phyloP scores from a whole-genome alignment of 2,329 filamentous ascomycete species.

The Akanthomyces lecanii region DNA sequence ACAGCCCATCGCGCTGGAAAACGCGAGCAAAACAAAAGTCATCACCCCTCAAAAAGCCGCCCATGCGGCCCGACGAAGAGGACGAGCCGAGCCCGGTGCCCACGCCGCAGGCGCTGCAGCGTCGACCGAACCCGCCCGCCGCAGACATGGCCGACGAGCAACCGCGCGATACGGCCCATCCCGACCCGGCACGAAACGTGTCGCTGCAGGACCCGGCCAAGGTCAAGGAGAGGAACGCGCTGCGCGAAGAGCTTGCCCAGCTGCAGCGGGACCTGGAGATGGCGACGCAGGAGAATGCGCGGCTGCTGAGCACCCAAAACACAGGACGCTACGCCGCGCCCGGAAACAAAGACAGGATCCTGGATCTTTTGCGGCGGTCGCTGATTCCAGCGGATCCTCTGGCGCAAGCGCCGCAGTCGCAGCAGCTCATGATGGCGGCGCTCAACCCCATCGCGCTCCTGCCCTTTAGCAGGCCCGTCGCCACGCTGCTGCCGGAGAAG shows the following conservation, averaged over 20 bases:
- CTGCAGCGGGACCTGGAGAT: conserved; percentile 57
- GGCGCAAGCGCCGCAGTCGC: conserved; percentile 27
- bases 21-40: conserved; percentile 34
- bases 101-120: conserved; percentile 11
- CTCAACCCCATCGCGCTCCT: conserved; percentile 49
- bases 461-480: conserved; percentile 42
- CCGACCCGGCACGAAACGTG: conserved; percentile 40
- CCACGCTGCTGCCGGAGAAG: conserved; percentile 25
- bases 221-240: conserved; percentile 46
- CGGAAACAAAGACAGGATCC: conserved; percentile 35
- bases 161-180: conserved; percentile 9
- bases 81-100: conserved; percentile 1
- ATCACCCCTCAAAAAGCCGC: conserved; percentile 47
- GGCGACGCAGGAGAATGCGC: conserved; percentile 55
- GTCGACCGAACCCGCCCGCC: conserved; percentile 7
- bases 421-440: conserved; percentile 45
- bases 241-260: conserved; percentile 52
- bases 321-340: conserved; percentile 35
- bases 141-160: not conserved
- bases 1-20: conserved; percentile 49
- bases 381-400: conserved; percentile 34
- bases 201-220: conserved; percentile 44
- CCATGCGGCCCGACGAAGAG: conserved; percentile 23
- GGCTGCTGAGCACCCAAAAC: conserved; percentile 40
- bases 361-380: conserved; percentile 37